phyloP scores from a whole-genome alignment of 23 red algal genomes.

The Cyanidioschyzon merolae region DNA sequence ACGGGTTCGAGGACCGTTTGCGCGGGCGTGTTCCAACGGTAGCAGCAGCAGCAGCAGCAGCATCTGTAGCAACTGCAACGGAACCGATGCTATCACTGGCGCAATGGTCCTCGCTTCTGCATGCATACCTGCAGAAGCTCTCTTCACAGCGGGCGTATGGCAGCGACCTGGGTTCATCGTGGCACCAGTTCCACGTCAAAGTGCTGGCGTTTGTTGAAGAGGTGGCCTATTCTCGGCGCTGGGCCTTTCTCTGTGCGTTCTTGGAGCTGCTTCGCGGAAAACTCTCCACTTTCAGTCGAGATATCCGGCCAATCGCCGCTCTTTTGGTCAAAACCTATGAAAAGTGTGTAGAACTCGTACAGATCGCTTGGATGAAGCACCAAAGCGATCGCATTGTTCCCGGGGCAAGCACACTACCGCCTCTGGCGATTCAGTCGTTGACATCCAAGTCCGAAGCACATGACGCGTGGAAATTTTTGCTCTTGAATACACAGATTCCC shows the following conservation, averaged over 20 bases:
- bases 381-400: background rate
- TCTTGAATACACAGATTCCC: too few species aligned
- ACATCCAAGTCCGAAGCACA: too few species aligned
- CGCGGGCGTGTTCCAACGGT: background rate
- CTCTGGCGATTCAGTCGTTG: background rate
- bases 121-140: background rate
- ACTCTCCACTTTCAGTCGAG: background rate
- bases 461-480: too few species aligned
- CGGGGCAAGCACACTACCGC: background rate
- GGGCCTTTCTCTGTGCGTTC: background rate
- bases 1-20: background rate
- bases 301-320: background rate
- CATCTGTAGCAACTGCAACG: too few species aligned
- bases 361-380: background rate
- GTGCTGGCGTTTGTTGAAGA: background rate
- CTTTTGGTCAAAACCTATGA: background rate
- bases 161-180: background rate
- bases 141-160: background rate
- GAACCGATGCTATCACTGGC: background rate
- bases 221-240: background rate
- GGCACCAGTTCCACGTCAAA: background rate
- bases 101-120: background rate
- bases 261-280: background rate
- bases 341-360: background rate
- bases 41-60: too few species aligned